Base-by-base conservation (phyloP, 106 monocot genomes). In the Vanilla planifolia region DNA sequence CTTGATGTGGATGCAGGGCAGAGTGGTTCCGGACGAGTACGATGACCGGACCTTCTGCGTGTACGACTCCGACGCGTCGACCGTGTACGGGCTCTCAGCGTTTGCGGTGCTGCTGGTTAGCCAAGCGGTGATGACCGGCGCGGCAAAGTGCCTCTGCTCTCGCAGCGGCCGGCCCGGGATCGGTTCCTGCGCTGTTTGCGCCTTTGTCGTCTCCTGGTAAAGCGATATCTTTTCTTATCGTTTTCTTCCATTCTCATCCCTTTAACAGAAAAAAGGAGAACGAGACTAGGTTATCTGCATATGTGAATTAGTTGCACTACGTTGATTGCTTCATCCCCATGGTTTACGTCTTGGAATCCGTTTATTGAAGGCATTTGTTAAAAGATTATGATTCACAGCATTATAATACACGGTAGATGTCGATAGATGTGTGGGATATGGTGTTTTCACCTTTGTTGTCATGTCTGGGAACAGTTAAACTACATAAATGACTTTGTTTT, bases 11-110 rank as follows among this genome's bases (percentile, higher is more conserved):
- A 11, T 42, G 53, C 68, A 98, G 98, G 98, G 92, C 65, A 82
- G 39, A 52, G 84, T 92, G 71, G 79, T 85, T 65, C 82, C 88
- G 61, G 98, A 98, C 67, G 75, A 88, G 79, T 92, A 98, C 72
- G 98, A 98, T 55, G 88, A 88, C 8, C 59, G 82, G 39, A 73
- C 87, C 13, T 98, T 77, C 75, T 98, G 98, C 58, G 26, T 35
- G 48, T 98, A 98, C 65, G 79, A 85, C 52, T 81, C 98, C 9
- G 88, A 92, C 43, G 91, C 85, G 14, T 91, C 98, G 48, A 85
- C 92, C 51, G 78, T 48, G 36, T 98, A 98, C 75, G 98, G 92
- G 3, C 66, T 98, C 43, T 48, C 85, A 64, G 98, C 98, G 50
- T 92, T 88, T 55, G 82, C 55, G 46, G 51, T 75, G 69, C 69